Conservation (phyloP, 345 rosid species). For the Brassica napus region Da-Ae NC_063439.1:27140501-27141000, state of each 20-base stretch:
- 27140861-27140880: background rate
- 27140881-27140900: slow-evolving; percentile 55
- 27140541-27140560: slow-evolving; percentile 44
- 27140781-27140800: background rate
- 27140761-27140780: background rate
- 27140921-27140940: slow-evolving; percentile 74
- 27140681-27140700: background rate
- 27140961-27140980: slow-evolving; percentile 84
- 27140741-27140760: background rate
- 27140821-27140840: background rate
- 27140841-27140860: background rate
- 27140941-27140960: slow-evolving; percentile 62
- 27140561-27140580: slow-evolving; percentile 52
- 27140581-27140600: slow-evolving; percentile 60
- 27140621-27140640: slow-evolving; percentile 35
- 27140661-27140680: background rate
- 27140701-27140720: background rate
- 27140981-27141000: slow-evolving; percentile 63
- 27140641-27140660: background rate
- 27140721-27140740: background rate
- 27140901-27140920: slow-evolving; percentile 83
- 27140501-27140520: slow-evolving; percentile 78
- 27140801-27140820: background rate
- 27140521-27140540: slow-evolving; percentile 41
- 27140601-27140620: slow-evolving; percentile 71